phyloP scores from a whole-genome alignment of 768 basidiomycete genomes.

The Mycena olivaceomarginata region DNA sequence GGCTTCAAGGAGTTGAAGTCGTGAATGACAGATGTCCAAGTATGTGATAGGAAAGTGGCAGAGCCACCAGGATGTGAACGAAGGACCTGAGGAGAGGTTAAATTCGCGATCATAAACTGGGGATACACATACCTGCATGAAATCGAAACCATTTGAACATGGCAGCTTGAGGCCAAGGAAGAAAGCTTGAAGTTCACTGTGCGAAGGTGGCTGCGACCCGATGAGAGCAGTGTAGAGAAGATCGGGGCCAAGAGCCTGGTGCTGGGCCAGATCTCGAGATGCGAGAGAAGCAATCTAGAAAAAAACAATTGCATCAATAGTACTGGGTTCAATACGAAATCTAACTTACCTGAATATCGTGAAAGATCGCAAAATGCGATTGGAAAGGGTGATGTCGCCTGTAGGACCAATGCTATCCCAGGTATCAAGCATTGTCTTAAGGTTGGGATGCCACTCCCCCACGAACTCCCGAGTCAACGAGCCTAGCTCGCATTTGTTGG shows the following conservation, averaged over 20 bases:
- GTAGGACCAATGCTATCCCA: background rate
- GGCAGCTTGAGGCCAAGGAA: no score
- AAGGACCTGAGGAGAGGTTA: background rate
- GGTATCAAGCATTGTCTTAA: background rate
- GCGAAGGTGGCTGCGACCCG: no score
- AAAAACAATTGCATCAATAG: background rate
- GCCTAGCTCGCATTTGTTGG: constrained; percentile 22
- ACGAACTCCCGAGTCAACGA: constrained; percentile 18
- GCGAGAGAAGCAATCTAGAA: no score
- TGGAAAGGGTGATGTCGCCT: background rate
- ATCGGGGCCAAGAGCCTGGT: no score
- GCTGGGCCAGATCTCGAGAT: no score
- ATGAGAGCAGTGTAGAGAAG: no score
- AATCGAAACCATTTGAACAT: no score
- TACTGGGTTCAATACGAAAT: background rate
- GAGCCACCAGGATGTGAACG: constrained; percentile 15
- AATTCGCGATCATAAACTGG: background rate
- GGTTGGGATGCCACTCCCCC: constrained; percentile 36
- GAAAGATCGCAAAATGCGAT: background rate
- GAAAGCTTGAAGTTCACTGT: no score
- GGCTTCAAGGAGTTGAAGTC: constrained; percentile 7
- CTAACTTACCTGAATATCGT: constrained; percentile 13
- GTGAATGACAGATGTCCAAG: constrained; percentile 12
- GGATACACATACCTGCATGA: background rate
- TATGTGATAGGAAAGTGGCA: background rate